Percentiles rank a stretch among this genome's conserved stretches.
phyloP scores from a whole-genome alignment of 805 yeast genomes.

The Wickerhamiella spandovensis region DNA sequence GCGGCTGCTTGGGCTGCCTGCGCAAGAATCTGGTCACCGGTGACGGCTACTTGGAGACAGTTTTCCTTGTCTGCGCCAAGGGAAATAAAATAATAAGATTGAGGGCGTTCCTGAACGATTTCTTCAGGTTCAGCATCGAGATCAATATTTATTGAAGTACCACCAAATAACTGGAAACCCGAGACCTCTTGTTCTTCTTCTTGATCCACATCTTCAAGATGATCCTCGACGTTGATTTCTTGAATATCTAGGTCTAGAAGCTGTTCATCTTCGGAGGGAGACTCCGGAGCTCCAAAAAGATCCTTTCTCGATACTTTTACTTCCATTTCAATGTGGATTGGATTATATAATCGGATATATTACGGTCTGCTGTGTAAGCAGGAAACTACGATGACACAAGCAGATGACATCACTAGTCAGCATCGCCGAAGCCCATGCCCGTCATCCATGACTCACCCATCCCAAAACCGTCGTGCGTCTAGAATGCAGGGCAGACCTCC shows the following conservation, averaged over 20 bases:
- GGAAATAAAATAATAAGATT: constrained; percentile 8
- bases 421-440: too few species aligned
- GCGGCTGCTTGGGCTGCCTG: neutral
- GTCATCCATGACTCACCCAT: neutral
- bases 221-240: neutral
- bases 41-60: constrained; percentile 8
- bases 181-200: neutral
- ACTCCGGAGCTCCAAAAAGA: neutral
- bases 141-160: neutral
- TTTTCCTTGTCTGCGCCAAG: neutral
- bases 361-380: too few species aligned
- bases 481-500: neutral
- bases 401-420: too few species aligned
- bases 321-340: neutral
- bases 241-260: neutral
- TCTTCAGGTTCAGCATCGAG: constrained; percentile 4
- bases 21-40: constrained; percentile 4
- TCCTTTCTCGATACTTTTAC: neutral
- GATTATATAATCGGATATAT: too few species aligned
- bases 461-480: neutral
- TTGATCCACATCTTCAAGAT: neutral
- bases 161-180: neutral
- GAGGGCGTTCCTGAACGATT: constrained; percentile 8
- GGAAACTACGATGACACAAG: too few species aligned
- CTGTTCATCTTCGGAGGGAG: neutral